Percentiles rank a stretch among this genome's conserved stretches.
Conservation (phyloP, 2,329 filamentous ascomycete species). For the Beauveria medogensis region DNA sequence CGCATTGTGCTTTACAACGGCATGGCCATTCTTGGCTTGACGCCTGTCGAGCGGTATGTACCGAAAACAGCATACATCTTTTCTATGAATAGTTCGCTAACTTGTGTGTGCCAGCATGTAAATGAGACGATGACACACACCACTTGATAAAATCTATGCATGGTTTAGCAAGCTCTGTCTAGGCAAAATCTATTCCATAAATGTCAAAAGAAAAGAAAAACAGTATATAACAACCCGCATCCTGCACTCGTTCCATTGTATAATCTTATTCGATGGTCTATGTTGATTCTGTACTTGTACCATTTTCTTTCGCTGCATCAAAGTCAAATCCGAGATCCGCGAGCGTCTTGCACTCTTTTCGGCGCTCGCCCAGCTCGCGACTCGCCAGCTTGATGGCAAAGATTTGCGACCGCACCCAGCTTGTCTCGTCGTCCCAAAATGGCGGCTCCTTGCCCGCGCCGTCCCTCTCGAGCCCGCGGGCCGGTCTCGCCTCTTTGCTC, state of each 20-base stretch:
- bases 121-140: background rate
- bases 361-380: slow-evolving; percentile 26
- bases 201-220: background rate
- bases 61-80: background rate
- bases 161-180: background rate
- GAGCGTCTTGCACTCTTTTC: slow-evolving; percentile 26
- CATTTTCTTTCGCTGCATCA: background rate
- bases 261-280: background rate
- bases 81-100: background rate
- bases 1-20: slow-evolving; percentile 72
- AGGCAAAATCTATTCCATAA: background rate
- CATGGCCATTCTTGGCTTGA: slow-evolving; percentile 73
- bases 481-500: slow-evolving; percentile 29
- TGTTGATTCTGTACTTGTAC: background rate
- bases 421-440: slow-evolving; percentile 31
- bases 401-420: slow-evolving; percentile 31
- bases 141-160: background rate
- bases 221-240: background rate
- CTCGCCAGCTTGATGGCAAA: slow-evolving; percentile 33
- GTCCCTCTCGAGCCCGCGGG: slow-evolving; percentile 24
- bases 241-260: background rate
- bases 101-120: slow-evolving; percentile 5
- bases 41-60: slow-evolving; percentile 55
- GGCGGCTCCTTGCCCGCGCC: slow-evolving; percentile 30
- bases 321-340: slow-evolving; percentile 30